Evolutionary conservation across 805 yeast genomes (phyloP), one percentile per base, ranked within the genome.

Genomic region (Lipomyces spencermartinsiae): DNA sequence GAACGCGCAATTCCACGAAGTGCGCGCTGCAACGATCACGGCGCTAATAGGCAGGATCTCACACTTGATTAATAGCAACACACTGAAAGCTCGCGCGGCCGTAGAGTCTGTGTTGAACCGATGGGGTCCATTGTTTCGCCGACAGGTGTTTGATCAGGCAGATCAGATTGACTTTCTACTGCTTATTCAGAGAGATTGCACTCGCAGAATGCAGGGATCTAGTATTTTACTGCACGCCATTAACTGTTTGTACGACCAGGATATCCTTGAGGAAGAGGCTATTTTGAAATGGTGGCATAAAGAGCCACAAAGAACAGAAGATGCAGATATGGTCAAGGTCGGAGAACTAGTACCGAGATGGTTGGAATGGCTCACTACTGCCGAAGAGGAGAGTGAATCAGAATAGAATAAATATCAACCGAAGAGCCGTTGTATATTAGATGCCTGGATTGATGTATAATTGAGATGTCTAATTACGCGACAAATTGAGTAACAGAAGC

Each of bases 1-100:
- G 95, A 92, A 95, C 77, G 99, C 93, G 19, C 86, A 95, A 0
- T 94, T 95, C 78, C 96, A 92, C 75, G 97, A 93, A 76, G 98
- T 95, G 14, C 86, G 98, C 76, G 79, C 82, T 37, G 97, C 97
- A 4, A 92, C 97, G 0, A 82, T 87, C 46, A 83, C 83, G 51
- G 95, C 98, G 0, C 81, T 95, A 75, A 74, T 92, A 57, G 81
- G 82, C 56, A 85, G 95, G 74, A 86, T 91, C 12, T 83, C 86
- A 62, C 92, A 92, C 73, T 89, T 90, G 74, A 86, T 93, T 51
- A 84, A 87, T 54, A 91, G 97, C 0, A 91, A 86, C 68, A 90
- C 97, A 0, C 81, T 91, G 72, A 88, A 87, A 53, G 87, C 89
- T 53, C 89, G 90, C 74, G 90, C 86, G 31, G 97, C 98, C 0